Base-by-base conservation (phyloP, 2,329 filamentous ascomycete species). In the Cadophora gregata region DNA sequence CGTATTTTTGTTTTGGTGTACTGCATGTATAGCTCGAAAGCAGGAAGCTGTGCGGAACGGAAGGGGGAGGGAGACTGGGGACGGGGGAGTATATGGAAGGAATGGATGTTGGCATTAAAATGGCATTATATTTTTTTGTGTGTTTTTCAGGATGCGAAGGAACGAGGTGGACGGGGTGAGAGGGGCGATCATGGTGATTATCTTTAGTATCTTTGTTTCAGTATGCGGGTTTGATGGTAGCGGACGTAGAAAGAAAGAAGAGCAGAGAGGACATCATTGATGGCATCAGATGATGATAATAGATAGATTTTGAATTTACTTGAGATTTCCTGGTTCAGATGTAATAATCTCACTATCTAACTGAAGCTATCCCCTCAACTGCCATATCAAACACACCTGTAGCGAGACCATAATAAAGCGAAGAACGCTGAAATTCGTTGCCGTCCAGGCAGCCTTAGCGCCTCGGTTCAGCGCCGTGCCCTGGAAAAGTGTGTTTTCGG, bases 11-110 rank as follows among this genome's bases (percentile, higher is more conserved):
- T n/a, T n/a, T 36, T 42, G 45, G 25, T 45, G n/a, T 51, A 47
- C 10, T 62, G 45, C 53, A 33, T 29, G 58, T 58, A n/a, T 58
- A 58, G 55, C 33, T 47, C 3, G n/a, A 48, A 21, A 47, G n/a
- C 2, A 2, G 24, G 19, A 29, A 16, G n/a, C n/a, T n/a, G 2
- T 16, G 7, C 16, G 4, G 24, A 24, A 48, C 24, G 10, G 29
- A 12, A 16, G 38, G 2, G 25, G 36, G 16, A 60, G 58, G 24
- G 51, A 31, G 14, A 36, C 1, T 7, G 16, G 53, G 31, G 55
- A 21, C 4, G n/a, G n/a, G 36, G 58, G 58, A 48, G 58, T 48
- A 29, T 38, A 58, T 6, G 53, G 42, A 45, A 45, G 6, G 38
- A 12, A 47, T 7, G 42, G n/a, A 24, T 38, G 33, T 58, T 58